Evolutionary conservation across 2,329 filamentous ascomycete species (phyloP), one percentile per base, ranked within the genome.

Genomic region (Berkeleyomyces rouxiae): DNA sequence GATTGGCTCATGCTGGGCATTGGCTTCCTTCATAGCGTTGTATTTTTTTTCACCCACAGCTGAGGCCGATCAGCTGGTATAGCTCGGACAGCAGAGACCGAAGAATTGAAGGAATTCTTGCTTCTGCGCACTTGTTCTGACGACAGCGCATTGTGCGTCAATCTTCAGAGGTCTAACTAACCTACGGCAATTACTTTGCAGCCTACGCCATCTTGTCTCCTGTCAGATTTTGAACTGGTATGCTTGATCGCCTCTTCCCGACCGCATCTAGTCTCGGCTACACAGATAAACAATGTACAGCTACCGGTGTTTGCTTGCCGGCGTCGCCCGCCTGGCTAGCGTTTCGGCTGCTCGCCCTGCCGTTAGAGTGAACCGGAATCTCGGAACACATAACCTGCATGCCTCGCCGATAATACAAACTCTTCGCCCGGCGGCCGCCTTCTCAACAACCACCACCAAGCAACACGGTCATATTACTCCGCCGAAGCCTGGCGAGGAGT

Each of bases 401-500:
- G 23, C 43, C 13, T 59, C 39, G 37, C 31, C 51, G 11, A 55
- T 55, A n/a, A 9, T 6, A 55, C 40, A 42, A 16, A 11, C 46
- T 3, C 16, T 40, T n/a, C 33, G 43, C 9, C 13, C 44, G 13
- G 11, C 59, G n/a, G 36, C 63, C 2, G 53, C 59, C 6, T 93
- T 96, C 72, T 87, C 86, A 49, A 82, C 80, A 9, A 85, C 85
- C 3, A 70, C 81, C 9, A 70, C 76, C 63, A 73, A 75, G 61
- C 75, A 73, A 59, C 93, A 99, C 73, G 90, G 87, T 57, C 89
- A 97, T 72, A 75, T 96, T 68, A 82, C 85, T 63, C 82, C 87
- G 39, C 92, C 93, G 1, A 92, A 91, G 74, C 82, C 89, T 0
- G 93, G 93, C 58, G 89, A 97, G 79, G 93, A 96, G 89, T 95